A percentile compares a stretch with the other conserved stretches of the same genome.
Conservation (phyloP, 2,329 filamentous ascomycete genomes). For the Neonectria sp. region DNA sequence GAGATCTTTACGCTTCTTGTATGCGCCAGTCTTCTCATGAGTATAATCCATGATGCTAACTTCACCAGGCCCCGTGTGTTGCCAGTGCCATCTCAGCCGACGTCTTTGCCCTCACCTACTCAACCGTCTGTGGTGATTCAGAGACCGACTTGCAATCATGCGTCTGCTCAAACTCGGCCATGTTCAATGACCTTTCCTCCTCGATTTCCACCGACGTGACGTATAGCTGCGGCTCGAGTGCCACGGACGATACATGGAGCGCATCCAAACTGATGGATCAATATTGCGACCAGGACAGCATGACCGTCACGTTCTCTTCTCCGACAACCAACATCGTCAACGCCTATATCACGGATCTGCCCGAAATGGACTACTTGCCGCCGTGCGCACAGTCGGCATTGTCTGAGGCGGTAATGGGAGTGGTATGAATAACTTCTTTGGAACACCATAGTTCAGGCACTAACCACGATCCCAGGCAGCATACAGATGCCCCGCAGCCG, state of each 20-base stretch:
- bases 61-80: constrained; percentile 65
- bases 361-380: constrained; percentile 56
- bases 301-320: constrained; percentile 56
- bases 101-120: constrained; percentile 59
- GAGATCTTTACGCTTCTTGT: constrained; percentile 59
- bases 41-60: constrained; percentile 11
- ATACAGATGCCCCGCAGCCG: constrained; percentile 55
- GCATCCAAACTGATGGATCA: constrained; percentile 60
- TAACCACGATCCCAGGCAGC: constrained; percentile 34
- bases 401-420: constrained; percentile 50
- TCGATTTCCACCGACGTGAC: constrained; percentile 58
- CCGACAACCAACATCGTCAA: constrained; percentile 59
- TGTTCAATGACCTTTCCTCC: constrained; percentile 55
- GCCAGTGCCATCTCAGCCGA: constrained; percentile 61
- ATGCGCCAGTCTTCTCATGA: constrained; percentile 28
- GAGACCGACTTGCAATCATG: constrained; percentile 65
- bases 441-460: not conserved
- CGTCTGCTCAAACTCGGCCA: constrained; percentile 65
- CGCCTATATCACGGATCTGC: constrained; percentile 66
- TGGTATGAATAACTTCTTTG: constrained; percentile 36
- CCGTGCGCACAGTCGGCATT: constrained; percentile 55
- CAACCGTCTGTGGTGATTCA: constrained; percentile 58
- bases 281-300: constrained; percentile 63
- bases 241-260: constrained; percentile 64
- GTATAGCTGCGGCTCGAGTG: constrained; percentile 61